Conservation (phyloP, 192 early-diverging fungal species). For the Phlyctochytrium planicorne region DNA sequence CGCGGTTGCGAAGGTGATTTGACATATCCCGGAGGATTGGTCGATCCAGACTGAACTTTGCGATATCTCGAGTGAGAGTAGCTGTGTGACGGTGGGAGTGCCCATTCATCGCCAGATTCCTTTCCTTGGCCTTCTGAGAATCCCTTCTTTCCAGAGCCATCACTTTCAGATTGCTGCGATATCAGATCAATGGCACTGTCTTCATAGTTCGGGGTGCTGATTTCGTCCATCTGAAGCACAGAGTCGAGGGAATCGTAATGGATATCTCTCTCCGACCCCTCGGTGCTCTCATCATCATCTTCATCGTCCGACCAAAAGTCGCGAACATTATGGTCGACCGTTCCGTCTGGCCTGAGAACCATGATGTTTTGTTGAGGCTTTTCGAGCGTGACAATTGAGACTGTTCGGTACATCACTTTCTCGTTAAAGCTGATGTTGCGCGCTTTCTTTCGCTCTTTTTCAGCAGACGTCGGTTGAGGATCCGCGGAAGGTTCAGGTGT, state of each 20-base stretch:
- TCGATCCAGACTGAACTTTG: background rate
- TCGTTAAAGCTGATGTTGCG: background rate
- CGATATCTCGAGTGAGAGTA: too few species aligned
- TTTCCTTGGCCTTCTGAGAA: too few species aligned
- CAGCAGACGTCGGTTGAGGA: background rate
- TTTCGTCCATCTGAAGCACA: too few species aligned
- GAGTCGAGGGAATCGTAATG: too few species aligned
- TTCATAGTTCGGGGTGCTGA: background rate
- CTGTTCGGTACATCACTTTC: background rate
- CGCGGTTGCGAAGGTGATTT: background rate
- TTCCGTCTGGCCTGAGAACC: background rate
- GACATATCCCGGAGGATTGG: background rate
- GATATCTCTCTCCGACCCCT: background rate
- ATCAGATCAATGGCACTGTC: background rate
- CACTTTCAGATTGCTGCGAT: too few species aligned
- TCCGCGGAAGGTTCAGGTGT: background rate
- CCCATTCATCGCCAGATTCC: too few species aligned
- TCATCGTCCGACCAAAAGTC: conserved; percentile 8
- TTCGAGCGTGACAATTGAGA: conserved; percentile 7
- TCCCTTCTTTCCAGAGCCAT: too few species aligned
- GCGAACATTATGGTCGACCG: background rate
- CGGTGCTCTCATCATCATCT: conserved; percentile 1
- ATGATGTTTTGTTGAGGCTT: conserved; percentile 1
- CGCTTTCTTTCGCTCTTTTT: background rate
- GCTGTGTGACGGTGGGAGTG: too few species aligned